These are phyloP conservation scores for Ceratocystis lukuohia DNA, from an alignment of 2,329 filamentous ascomycete species.

Conservation along the genomic window DNA sequence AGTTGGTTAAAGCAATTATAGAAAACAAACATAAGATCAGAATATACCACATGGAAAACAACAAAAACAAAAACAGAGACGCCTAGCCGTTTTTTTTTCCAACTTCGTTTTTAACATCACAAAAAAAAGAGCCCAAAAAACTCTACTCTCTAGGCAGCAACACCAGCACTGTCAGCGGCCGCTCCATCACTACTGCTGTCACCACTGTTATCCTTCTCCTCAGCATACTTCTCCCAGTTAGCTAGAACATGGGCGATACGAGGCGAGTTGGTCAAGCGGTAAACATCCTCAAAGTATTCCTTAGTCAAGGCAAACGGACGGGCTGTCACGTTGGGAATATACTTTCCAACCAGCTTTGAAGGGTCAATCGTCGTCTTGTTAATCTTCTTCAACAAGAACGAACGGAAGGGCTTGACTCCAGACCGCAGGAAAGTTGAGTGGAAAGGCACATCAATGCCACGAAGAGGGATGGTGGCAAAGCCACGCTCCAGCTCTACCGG, in stretches of 20 bases:
- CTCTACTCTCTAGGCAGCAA: constrained; percentile 14
- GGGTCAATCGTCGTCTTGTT: constrained; percentile 98
- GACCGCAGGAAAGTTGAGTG: constrained; percentile 96
- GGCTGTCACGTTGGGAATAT: constrained; percentile 97
- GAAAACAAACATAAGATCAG: constrained; percentile 6
- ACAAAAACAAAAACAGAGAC: not conserved
- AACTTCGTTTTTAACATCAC: not conserved
- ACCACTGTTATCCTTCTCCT: constrained; percentile 33
- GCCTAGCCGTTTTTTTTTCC: not conserved
- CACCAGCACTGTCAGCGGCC: constrained; percentile 10
- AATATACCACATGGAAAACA: not conserved
- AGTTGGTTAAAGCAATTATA: not conserved
- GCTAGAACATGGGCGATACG: constrained; percentile 68
- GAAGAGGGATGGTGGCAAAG: constrained; percentile 91
- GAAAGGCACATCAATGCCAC: constrained; percentile 97
- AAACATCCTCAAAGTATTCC: constrained; percentile 99
- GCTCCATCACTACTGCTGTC: constrained; percentile 5
- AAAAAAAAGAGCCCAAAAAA: not conserved
- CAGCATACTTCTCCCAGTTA: constrained; percentile 65
- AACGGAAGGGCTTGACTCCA: constrained; percentile 97
- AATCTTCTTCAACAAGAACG: constrained; percentile 98
- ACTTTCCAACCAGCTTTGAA: constrained; percentile 91
- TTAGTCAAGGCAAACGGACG: constrained; percentile 89
- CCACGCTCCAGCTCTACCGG: constrained; percentile 86
- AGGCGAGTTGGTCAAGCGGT: constrained; percentile 74